Conservation (phyloP, 768 basidiomycete species). For the Tulasnella calospora region DNA sequence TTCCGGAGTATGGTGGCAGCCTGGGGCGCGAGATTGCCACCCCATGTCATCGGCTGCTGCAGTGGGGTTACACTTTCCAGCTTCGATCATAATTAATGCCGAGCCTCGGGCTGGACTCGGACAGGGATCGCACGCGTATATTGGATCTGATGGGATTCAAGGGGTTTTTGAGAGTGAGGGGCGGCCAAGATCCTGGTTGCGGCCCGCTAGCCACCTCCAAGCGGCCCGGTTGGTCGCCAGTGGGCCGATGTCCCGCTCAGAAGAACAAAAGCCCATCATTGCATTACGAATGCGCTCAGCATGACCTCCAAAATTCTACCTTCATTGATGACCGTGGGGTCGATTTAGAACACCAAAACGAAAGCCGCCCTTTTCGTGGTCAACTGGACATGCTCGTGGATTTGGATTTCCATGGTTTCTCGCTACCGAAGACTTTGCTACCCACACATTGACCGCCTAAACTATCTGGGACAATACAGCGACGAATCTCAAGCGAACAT, state of each 20-base stretch:
- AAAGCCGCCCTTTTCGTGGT: background rate
- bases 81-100: background rate
- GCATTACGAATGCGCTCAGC: background rate
- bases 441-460: background rate
- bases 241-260: background rate
- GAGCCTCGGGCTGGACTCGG: background rate
- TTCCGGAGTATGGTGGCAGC: background rate
- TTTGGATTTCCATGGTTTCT: background rate
- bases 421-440: background rate
- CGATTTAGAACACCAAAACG: background rate
- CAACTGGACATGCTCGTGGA: background rate
- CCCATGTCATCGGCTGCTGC: background rate
- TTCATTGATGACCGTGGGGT: background rate
- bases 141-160: background rate
- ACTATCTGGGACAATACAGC: constrained; percentile 40
- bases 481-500: constrained; percentile 61
- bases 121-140: background rate
- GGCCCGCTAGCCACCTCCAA: background rate
- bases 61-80: background rate
- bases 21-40: background rate
- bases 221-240: background rate
- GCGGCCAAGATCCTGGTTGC: background rate
- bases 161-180: background rate
- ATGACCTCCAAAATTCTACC: background rate
- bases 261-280: background rate